Evolutionary conservation across 768 basidiomycete species (phyloP), one percentile per base, ranked within the genome.

Genomic region (Podaxis sp.): DNA sequence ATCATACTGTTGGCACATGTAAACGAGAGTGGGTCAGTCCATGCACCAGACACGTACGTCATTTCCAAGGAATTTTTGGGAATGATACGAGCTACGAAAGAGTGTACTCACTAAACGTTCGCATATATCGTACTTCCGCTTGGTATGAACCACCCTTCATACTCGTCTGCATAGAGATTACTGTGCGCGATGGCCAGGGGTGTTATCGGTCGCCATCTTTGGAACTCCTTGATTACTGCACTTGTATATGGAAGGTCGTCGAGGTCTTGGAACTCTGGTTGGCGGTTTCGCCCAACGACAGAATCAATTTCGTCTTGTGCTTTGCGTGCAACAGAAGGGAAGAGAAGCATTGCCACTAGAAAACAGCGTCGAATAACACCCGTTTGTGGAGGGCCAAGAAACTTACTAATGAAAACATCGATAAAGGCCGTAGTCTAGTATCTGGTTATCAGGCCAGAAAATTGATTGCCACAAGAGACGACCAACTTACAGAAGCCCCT

Each of bases 71-170:
- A 11, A 52, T 17, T 0, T 7, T 19, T 11, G 13, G 51, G 12
- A 36, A 36, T 48, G 54, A 65, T 53, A 55, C 55, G 11, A 53
- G 39, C 38, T 52, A 17, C 15, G 46, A 40, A 13, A 22, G 19
- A 42, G 49, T 19, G 42, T 30, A 69, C 71, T 28, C 57, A 69
- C 71, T 68, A 68, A 44, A 72, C 30, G 51, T 70, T 72, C 0
- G 69, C 66, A 54, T 66, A 63, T 4, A 72, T 54, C 5, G 66
- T 68, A 22, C 65, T 72, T 15, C 74, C 76, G 38, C 73, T 73
- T 4, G 77, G 77, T 24, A 80, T 75, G 52, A 71, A 67, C 66
- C 72, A 73, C 1, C 72, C 73, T 0, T 76, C 62, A 61, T 80
- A 77, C 0, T 69, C 68, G 55, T 79, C 77, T 51, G 79, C 78